Percentiles rank a stretch among this genome's conserved stretches.
Conservation (phyloP, 129 eudicot species). For the Smallanthus sonchifolius region DNA sequence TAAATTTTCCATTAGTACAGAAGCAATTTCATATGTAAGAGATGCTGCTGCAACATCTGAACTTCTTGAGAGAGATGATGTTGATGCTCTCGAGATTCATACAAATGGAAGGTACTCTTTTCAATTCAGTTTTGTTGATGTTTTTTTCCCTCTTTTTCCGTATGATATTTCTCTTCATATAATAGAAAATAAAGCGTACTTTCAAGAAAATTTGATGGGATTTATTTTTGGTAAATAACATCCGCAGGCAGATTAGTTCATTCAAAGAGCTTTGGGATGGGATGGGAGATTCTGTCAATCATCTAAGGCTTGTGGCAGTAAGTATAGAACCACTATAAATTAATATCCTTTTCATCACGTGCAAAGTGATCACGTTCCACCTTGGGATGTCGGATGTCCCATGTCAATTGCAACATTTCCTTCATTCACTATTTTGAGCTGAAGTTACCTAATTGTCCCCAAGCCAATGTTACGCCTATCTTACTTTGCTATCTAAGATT, state of each 20-base stretch:
- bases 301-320: slow-evolving; percentile 86
- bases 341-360: not conserved
- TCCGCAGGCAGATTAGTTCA: slow-evolving; percentile 45
- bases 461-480: not conserved
- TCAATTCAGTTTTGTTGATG: not conserved
- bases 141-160: not conserved
- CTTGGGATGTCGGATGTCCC: not conserved
- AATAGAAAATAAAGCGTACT: not conserved
- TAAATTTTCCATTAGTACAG: slow-evolving; percentile 32
- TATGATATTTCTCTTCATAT: not conserved
- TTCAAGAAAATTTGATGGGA: not conserved
- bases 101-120: slow-evolving; percentile 77
- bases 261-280: slow-evolving; percentile 80
- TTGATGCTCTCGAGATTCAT: slow-evolving; percentile 96
- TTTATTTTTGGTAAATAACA: not conserved
- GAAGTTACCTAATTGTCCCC: not conserved
- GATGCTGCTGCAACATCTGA: slow-evolving; percentile 67
- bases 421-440: not conserved
- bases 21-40: slow-evolving; percentile 57
- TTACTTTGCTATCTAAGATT: not conserved
- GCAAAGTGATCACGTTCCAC: not conserved
- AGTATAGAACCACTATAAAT: slow-evolving; percentile 18
- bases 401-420: not conserved
- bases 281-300: slow-evolving; percentile 61
- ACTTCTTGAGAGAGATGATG: slow-evolving; percentile 66